Evolutionary conservation across 441 rosid species (phyloP).

Genomic region (Capsella rubella): DNA sequence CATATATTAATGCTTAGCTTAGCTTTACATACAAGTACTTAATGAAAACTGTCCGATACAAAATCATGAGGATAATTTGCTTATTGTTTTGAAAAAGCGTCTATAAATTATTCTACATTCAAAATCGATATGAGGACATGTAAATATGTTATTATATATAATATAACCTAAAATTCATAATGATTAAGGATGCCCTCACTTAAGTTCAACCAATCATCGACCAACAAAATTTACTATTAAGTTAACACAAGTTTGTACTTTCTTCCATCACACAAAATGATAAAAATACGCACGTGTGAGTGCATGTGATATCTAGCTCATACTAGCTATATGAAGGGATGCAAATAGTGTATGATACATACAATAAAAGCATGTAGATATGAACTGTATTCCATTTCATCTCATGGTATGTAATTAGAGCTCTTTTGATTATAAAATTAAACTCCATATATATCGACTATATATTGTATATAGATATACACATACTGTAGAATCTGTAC

Average conservation of each 20-base stretch:
- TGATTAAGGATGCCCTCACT: not conserved
- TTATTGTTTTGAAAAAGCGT: not conserved
- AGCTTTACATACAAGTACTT: constrained; percentile 24
- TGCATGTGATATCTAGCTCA: not conserved
- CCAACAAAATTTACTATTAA: not conserved
- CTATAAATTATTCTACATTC: not conserved
- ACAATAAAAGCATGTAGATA: not conserved
- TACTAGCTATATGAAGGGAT: too few relatives aligned
- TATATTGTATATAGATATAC: not conserved
- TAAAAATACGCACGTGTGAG: not conserved
- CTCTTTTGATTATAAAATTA: not conserved
- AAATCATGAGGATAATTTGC: not conserved
- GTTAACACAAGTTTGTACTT: not conserved
- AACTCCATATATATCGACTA: not conserved
- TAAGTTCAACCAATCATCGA: not conserved
- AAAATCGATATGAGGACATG: not conserved
- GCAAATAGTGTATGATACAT: not conserved
- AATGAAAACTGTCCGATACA: constrained; percentile 12
- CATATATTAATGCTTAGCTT: constrained; percentile 10
- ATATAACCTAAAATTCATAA: not conserved
- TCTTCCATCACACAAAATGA: not conserved
- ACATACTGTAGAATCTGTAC: not conserved
- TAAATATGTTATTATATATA: not conserved
- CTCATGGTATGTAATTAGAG: constrained; percentile 15
- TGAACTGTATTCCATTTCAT: constrained; percentile 12